phyloP scores from a whole-genome alignment of 257 asterid species.

The Nyctanthes arbortristis region DNA sequence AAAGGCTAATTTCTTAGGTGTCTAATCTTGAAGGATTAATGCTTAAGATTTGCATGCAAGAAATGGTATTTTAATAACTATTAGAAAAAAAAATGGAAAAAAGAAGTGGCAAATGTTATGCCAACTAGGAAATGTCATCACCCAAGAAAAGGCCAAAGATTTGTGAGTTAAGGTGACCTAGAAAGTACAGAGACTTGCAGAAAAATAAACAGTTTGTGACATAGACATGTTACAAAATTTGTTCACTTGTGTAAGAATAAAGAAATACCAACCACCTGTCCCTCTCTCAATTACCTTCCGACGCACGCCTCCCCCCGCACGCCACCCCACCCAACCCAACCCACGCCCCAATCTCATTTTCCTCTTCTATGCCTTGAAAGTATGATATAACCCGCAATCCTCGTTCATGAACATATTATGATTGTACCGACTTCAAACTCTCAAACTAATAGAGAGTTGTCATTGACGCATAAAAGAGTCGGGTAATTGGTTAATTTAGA shows the following conservation, averaged over 20 bases:
- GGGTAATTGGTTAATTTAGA: too few species aligned
- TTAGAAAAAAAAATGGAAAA: background rate
- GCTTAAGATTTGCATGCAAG: constrained; percentile 24
- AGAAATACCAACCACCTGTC: constrained; percentile 30
- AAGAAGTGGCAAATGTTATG: background rate
- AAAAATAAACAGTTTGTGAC: constrained; percentile 34
- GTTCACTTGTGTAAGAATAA: constrained; percentile 48
- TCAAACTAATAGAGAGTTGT: too few species aligned
- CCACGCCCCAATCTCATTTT: too few species aligned
- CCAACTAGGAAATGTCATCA: background rate
- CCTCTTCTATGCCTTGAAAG: too few species aligned
- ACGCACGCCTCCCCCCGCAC: constrained; percentile 36
- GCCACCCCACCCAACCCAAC: constrained; percentile 27
- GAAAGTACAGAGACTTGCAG: constrained; percentile 21
- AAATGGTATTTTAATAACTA: constrained; percentile 24
- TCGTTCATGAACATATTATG: too few species aligned
- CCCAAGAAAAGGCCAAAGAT: constrained; percentile 26
- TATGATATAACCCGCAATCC: too few species aligned
- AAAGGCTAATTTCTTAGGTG: background rate
- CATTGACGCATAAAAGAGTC: too few species aligned
- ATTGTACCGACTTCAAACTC: too few species aligned
- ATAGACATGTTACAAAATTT: constrained; percentile 47
- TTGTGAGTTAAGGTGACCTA: constrained; percentile 36
- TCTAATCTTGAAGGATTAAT: constrained; percentile 22
- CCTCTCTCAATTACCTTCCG: constrained; percentile 47